A percentile compares a stretch with the other conserved stretches of the same genome.
Conservation (phyloP, 768 basidiomycete species). For the Dioszegia aurantiaca region DNA sequence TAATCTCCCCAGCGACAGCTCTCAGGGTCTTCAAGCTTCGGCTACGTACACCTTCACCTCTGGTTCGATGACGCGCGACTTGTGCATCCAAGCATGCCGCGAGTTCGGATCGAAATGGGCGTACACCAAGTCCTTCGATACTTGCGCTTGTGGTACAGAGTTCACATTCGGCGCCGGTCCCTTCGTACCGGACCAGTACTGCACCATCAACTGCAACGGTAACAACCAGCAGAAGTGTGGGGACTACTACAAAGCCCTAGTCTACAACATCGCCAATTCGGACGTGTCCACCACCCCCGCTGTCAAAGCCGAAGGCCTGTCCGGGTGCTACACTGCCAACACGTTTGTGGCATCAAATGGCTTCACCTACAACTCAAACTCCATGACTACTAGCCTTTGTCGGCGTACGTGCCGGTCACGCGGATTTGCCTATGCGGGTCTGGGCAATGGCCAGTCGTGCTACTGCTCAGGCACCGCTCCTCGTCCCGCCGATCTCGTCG, state of each 20-base stretch:
- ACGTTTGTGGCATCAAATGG: constrained; percentile 21
- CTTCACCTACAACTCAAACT: constrained; percentile 16
- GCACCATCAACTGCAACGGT: constrained; percentile 38
- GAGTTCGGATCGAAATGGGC: constrained; percentile 38
- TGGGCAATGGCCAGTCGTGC: constrained; percentile 37
- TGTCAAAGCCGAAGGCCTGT: constrained; percentile 25
- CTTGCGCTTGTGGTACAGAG: constrained; percentile 42
- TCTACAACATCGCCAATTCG: constrained; percentile 37
- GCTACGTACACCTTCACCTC: constrained; percentile 32
- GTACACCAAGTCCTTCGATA: constrained; percentile 26
- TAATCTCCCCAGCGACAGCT: constrained; percentile 7
- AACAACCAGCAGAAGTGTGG: constrained; percentile 40
- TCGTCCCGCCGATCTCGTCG: constrained; percentile 15
- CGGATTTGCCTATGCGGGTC: constrained; percentile 28
- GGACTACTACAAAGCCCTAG: constrained; percentile 24
- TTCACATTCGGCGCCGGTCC: constrained; percentile 24
- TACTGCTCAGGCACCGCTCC: constrained; percentile 30
- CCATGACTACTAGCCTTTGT: constrained; percentile 38
- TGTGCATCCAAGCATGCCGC: constrained; percentile 39
- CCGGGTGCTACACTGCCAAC: constrained; percentile 29
- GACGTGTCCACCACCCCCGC: constrained; percentile 1
- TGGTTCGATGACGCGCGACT: constrained; percentile 36
- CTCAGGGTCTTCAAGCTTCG: constrained; percentile 20
- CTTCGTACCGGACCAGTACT: constrained; percentile 29
- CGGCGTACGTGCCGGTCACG: constrained; percentile 37